A percentile compares a stretch with the other conserved stretches of the same genome.
Evolutionary conservation across 106 monocot genomes (phyloP).

Genomic region (Hemerocallis citrina): DNA sequence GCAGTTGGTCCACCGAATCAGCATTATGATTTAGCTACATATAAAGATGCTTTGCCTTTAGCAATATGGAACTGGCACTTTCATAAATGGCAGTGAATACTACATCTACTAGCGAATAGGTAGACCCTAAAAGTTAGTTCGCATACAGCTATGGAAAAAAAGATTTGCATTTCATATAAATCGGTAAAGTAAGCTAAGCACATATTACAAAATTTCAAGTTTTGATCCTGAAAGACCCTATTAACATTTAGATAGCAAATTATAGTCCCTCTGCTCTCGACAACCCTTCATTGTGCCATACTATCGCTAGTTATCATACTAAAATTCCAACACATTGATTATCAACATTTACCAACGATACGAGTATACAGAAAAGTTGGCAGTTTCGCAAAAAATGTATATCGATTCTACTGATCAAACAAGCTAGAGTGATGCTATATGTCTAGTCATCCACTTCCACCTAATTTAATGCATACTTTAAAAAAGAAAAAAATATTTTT

Average conservation of each 20-base stretch:
- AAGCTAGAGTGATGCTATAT: not conserved
- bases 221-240: not conserved
- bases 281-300: not conserved
- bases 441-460: not conserved
- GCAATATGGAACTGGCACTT: not conserved
- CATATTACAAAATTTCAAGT: not conserved
- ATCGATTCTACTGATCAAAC: no score
- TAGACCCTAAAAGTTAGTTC: not conserved
- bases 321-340: not conserved
- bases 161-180: not conserved
- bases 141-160: not conserved
- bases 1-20: not conserved
- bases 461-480: not conserved
- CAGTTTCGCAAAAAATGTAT: no score
- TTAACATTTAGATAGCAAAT: not conserved
- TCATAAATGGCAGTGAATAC: not conserved
- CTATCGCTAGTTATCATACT: not conserved
- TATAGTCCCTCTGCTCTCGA: not conserved
- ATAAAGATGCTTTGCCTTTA: not conserved
- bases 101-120: not conserved
- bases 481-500: no score
- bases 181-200: not conserved
- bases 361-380: not conserved
- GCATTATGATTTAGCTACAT: not conserved
- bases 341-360: not conserved